Evolutionary conservation across 306 rosid genomes (phyloP).

Genomic region (Dryas alaskensis): DNA sequence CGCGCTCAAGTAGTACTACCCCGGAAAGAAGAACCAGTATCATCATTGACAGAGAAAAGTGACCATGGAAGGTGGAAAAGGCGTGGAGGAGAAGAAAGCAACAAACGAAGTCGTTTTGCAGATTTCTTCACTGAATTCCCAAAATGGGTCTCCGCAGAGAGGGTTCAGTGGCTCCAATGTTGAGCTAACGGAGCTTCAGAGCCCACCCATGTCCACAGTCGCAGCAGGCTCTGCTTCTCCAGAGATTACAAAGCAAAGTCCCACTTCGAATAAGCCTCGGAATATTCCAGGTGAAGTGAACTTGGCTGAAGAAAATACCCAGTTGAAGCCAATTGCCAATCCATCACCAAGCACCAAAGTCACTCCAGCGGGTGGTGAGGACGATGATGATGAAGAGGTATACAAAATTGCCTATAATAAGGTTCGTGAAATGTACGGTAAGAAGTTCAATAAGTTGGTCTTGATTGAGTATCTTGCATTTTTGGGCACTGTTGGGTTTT

Average conservation of each 20-base stretch:
- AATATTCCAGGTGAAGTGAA: constrained; percentile 29
- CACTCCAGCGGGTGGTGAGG: constrained; percentile 31
- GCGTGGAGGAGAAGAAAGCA: constrained; percentile 39
- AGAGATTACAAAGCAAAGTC: constrained; percentile 21
- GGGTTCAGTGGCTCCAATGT: constrained; percentile 23
- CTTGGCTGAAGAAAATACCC: constrained; percentile 29
- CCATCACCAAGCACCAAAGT: constrained; percentile 30
- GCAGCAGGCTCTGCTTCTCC: constrained; percentile 25
- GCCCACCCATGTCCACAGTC: constrained; percentile 5
- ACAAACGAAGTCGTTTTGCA: constrained; percentile 38
- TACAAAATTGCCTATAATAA: constrained; percentile 55
- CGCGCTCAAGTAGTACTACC: too few relatives aligned
- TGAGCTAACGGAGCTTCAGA: constrained; percentile 37
- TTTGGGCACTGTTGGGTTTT: constrained; percentile 40
- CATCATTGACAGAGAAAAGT: background rate
- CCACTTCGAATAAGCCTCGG: constrained; percentile 34
- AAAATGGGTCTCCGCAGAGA: constrained; percentile 30
- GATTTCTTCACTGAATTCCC: constrained; percentile 22
- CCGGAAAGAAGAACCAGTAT: too few relatives aligned
- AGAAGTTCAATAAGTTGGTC: constrained; percentile 32
- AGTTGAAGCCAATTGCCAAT: background rate
- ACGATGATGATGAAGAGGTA: constrained; percentile 71
- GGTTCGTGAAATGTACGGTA: constrained; percentile 39
- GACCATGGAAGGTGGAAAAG: constrained; percentile 26
- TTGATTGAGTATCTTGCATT: constrained; percentile 49